Conservation (phyloP, 306 rosid genomes). For the Cucurbita maxima region DNA sequence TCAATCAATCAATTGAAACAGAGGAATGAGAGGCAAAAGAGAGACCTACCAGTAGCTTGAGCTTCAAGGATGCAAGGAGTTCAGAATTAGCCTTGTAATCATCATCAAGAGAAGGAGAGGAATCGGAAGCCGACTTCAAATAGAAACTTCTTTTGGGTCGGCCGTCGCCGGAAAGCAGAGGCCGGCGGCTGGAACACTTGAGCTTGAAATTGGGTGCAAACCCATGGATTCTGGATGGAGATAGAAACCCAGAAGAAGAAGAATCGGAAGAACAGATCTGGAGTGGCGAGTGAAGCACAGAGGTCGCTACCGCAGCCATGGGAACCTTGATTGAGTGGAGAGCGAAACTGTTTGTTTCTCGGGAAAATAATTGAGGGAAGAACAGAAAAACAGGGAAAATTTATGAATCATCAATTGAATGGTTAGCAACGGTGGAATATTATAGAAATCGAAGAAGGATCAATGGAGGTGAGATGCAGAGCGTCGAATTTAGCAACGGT, state of each 20-base stretch:
- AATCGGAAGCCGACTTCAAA: constrained; percentile 24
- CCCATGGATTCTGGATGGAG: constrained; percentile 2
- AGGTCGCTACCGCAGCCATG: constrained; percentile 33
- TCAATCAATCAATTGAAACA: background rate
- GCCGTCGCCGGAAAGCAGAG: background rate
- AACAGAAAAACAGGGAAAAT: background rate
- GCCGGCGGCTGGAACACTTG: constrained; percentile 4
- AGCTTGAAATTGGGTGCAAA: constrained; percentile 1
- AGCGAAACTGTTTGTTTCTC: background rate
- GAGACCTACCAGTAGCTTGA: constrained; percentile 56
- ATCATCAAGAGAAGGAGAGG: constrained; percentile 9
- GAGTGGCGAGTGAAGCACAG: constrained; percentile 16
- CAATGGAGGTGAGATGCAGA: background rate
- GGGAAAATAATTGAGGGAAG: background rate
- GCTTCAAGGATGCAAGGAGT: constrained; percentile 36
- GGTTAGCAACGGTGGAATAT: background rate
- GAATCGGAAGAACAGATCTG: constrained; percentile 14
- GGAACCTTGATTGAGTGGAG: background rate
- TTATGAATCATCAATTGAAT: background rate
- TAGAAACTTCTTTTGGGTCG: constrained; percentile 12
- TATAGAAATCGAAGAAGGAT: background rate
- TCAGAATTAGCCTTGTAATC: constrained; percentile 8
- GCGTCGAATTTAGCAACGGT: background rate
- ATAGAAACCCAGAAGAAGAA: constrained; percentile 18
- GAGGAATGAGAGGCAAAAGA: background rate